phyloP scores from a whole-genome alignment of 163 green algal species.

The Chlamydomonas reinhardtii region DNA sequence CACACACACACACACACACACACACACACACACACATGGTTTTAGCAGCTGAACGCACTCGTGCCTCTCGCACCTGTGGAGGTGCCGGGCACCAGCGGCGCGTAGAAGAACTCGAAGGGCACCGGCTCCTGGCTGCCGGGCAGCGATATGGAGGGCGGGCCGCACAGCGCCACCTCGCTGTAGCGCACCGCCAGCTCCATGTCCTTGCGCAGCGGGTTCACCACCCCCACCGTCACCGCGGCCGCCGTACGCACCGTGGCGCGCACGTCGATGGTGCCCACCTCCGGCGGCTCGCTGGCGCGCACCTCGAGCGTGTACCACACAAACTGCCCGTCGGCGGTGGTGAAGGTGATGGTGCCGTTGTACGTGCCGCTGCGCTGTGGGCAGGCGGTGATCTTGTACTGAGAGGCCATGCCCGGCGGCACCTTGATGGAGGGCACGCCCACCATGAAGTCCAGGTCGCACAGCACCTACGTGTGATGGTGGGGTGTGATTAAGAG shows the following conservation, averaged over 20 bases:
- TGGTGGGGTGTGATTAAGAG: not conserved
- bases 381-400: constrained; percentile 57
- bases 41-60: too few species aligned
- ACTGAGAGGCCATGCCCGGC: constrained; percentile 39
- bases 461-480: constrained; percentile 61
- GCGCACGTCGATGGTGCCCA: constrained; percentile 63
- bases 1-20: too few species aligned
- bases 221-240: constrained; percentile 55
- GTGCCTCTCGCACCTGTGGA: constrained; percentile 47
- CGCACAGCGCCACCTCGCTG: constrained; percentile 59
- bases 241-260: constrained; percentile 59
- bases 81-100: constrained; percentile 64
- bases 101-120: constrained; percentile 74
- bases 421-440: constrained; percentile 59
- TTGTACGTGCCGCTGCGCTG: constrained; percentile 61
- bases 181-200: constrained; percentile 70
- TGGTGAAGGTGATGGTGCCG: constrained; percentile 78
- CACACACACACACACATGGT: too few species aligned
- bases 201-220: constrained; percentile 70
- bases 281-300: constrained; percentile 62
- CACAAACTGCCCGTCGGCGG: constrained; percentile 68
- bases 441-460: constrained; percentile 77
- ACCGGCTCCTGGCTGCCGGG: constrained; percentile 36
- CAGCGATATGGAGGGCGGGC: constrained; percentile 47
- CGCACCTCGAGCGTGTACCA: constrained; percentile 76